Evolutionary conservation across 2,329 filamentous ascomycete species (phyloP), one percentile per base, ranked within the genome.

Genomic region (Aspergillus sp.): DNA sequence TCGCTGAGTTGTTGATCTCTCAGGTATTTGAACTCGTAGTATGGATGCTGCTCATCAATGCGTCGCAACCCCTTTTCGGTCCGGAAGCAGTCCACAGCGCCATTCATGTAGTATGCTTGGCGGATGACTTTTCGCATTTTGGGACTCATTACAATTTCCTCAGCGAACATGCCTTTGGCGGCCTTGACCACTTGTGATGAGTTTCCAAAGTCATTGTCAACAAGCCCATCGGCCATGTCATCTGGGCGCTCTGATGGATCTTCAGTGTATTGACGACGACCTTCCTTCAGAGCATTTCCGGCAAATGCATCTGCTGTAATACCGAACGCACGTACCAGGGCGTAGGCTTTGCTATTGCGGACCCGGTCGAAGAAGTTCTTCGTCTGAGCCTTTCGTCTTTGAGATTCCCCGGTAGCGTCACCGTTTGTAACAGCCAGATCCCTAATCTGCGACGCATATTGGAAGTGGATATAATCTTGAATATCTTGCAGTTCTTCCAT

Each of bases 11-110:
- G 90, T 74, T 97, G 93, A 67, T 95, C 92, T 63, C 91, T 87
- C 19, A 99, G 82, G 67, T 99, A 99, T 75, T 99, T 96, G 79
- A 99, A 91, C 74, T 98, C 95, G 72, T 98, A 98, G 75, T 96
- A 98, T 0, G 92, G 91, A 69, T 98, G 93, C 22, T 95, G 87
- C 61, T 98, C 93, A 66, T 96, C 93, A 65, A 99, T 98, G 69
- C 91, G 90, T 57, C 90, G 89, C 53, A 97, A 79, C 27, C 95
- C 95, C 76, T 98, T 99, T 59, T 98, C 93, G 0, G 95, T 99
- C 55, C 95, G 87, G 61, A 86, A 86, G 73, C 93, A 96, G 77
- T 93, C 92, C 59, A 99, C 87, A 56, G 90, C 84, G 22, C 92
- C 91, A 64, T 88, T 88, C 69, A 87, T 85, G 70, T 97, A 98